phyloP scores from a whole-genome alignment of 2,329 filamentous ascomycete species.

The Lachnellula arida region DNA sequence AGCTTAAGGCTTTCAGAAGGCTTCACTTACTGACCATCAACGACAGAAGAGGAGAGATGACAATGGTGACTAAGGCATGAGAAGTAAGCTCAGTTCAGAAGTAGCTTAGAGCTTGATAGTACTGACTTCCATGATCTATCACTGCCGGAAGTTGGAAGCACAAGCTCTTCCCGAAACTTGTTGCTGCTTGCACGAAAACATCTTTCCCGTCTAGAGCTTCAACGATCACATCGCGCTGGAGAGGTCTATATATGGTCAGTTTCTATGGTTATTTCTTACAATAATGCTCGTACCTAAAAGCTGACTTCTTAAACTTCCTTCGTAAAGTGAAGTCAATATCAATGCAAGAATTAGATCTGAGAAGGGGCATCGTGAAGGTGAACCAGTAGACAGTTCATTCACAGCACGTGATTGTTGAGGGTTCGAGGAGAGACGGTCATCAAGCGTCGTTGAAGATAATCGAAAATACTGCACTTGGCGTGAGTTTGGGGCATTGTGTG shows the following conservation, averaged over 20 bases:
- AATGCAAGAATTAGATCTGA: slow-evolving; percentile 45
- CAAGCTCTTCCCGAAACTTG: slow-evolving; percentile 86
- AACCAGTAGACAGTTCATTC: neutral
- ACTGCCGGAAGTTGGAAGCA: slow-evolving; percentile 92
- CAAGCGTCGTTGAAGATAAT: neutral
- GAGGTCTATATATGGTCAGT: slow-evolving; percentile 51
- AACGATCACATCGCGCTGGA: slow-evolving; percentile 82
- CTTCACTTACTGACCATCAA: slow-evolving; percentile 61
- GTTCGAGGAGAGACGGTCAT: neutral
- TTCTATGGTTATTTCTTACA: neutral
- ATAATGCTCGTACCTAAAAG: slow-evolving; percentile 55
- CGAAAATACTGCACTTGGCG: neutral
- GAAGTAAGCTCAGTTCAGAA: slow-evolving; percentile 17
- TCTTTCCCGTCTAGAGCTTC: slow-evolving; percentile 78
- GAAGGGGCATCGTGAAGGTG: slow-evolving; percentile 31
- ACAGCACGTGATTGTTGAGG: neutral
- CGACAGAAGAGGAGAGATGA: slow-evolving; percentile 82
- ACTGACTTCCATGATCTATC: slow-evolving; percentile 72
- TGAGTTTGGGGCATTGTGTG: neutral
- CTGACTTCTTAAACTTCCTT: slow-evolving; percentile 66
- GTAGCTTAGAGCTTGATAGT: slow-evolving; percentile 34
- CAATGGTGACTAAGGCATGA: slow-evolving; percentile 65
- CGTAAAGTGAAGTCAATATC: slow-evolving; percentile 73
- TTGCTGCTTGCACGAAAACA: slow-evolving; percentile 89
- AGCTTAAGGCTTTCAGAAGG: neutral